Conservation (phyloP, 1,284 basidiomycete species). For the Ganoderma boninense region DNA sequence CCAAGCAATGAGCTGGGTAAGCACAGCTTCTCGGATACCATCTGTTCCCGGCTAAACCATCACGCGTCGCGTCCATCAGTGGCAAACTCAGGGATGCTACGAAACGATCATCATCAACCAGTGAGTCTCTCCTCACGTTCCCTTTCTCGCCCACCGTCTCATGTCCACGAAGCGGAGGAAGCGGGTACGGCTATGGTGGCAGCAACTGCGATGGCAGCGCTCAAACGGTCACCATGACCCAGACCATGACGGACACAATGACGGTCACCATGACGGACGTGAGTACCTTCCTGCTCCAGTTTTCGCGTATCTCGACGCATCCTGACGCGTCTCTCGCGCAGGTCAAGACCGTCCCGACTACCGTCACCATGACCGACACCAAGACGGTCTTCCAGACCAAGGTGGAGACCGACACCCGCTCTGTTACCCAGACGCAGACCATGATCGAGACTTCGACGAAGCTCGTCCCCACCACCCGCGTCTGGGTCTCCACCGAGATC, state of each 20-base stretch:
- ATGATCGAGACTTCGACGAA: slow-evolving; percentile 60
- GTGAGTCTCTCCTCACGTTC: slow-evolving; percentile 37
- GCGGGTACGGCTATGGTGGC: slow-evolving; percentile 30
- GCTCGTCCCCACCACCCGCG: slow-evolving; percentile 65
- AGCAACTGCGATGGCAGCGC: slow-evolving; percentile 39
- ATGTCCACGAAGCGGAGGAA: slow-evolving; percentile 22
- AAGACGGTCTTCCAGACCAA: slow-evolving; percentile 31
- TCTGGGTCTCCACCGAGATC: slow-evolving; percentile 71
- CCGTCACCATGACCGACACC: slow-evolving; percentile 36
- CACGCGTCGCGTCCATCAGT: slow-evolving; percentile 29
- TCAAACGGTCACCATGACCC: slow-evolving; percentile 39
- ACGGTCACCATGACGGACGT: slow-evolving; percentile 35
- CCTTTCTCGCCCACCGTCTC: slow-evolving; percentile 3
- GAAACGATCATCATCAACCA: slow-evolving; percentile 70
- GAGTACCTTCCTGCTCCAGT: background rate
- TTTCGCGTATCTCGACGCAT: slow-evolving; percentile 9
- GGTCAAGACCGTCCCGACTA: slow-evolving; percentile 47
- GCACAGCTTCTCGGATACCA: slow-evolving; percentile 28
- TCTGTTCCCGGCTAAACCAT: slow-evolving; percentile 1
- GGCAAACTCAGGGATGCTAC: slow-evolving; percentile 65
- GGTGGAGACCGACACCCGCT: slow-evolving; percentile 40
- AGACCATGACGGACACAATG: slow-evolving; percentile 48
- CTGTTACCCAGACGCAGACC: slow-evolving; percentile 52
- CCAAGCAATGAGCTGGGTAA: slow-evolving; percentile 62
- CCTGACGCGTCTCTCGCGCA: slow-evolving; percentile 24